A percentile compares a stretch with the other conserved stretches of the same genome.
Evolutionary conservation across 2,329 filamentous ascomycete species (phyloP).

Genomic region (Neonectria neomacrospora): DNA sequence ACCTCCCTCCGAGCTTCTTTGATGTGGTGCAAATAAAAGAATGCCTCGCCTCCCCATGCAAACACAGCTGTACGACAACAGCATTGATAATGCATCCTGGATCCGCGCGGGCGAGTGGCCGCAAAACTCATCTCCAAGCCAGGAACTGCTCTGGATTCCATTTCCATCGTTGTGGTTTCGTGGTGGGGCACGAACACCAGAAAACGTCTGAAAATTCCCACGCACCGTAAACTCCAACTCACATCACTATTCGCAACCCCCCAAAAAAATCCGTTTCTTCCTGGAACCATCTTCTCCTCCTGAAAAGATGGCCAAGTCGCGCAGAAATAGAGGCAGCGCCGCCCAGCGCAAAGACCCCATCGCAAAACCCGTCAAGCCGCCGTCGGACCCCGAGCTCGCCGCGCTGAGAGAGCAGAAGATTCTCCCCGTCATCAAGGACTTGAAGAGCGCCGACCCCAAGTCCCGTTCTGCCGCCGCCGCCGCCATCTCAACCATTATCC

Average conservation of each 20-base stretch:
- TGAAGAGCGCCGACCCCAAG: slow-evolving; percentile 68
- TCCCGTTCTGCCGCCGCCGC: slow-evolving; percentile 68
- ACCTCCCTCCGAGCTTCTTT: neutral
- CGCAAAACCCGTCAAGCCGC: slow-evolving; percentile 68
- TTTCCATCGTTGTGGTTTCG: slow-evolving; percentile 18
- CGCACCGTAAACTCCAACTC: slow-evolving; percentile 1
- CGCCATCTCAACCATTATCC: slow-evolving; percentile 70
- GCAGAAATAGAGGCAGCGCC: slow-evolving; percentile 62
- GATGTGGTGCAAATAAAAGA: too few species aligned
- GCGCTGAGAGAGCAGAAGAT: slow-evolving; percentile 72
- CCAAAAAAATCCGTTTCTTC: neutral
- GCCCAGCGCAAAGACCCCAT: slow-evolving; percentile 65
- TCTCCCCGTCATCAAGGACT: slow-evolving; percentile 69
- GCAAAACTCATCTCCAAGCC: neutral
- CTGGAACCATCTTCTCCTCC: neutral
- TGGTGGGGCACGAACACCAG: slow-evolving; percentile 26
- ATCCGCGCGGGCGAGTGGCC: neutral
- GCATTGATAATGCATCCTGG: neutral
- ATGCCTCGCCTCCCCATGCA: too few species aligned
- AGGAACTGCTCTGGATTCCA: neutral
- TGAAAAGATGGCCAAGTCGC: slow-evolving; percentile 65
- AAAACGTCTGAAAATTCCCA: slow-evolving; percentile 20
- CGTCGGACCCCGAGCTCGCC: slow-evolving; percentile 71
- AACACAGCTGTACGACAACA: neutral
- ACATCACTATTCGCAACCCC: neutral